These are phyloP conservation scores for Coprinopsis strossmayeri DNA, from an alignment of 768 basidiomycete species.

Conservation along the genomic window DNA sequence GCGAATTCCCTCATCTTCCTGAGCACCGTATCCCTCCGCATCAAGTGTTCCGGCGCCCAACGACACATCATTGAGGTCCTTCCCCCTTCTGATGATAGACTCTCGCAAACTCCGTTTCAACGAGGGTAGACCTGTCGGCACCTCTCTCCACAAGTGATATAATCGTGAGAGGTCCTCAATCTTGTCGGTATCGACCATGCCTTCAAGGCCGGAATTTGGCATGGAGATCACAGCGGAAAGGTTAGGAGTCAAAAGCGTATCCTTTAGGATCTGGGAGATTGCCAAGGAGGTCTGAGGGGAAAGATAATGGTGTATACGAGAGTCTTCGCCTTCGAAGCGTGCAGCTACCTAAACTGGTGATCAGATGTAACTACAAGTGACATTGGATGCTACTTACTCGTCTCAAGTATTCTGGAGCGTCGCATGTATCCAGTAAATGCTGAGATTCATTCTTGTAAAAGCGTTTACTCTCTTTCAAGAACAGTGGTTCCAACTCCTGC, in stretches of 20 bases:
- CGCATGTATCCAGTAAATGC: constrained; percentile 62
- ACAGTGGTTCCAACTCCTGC: constrained; percentile 73
- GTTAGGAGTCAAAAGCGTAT: constrained; percentile 72
- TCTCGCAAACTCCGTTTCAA: constrained; percentile 65
- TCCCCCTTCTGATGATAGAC: constrained; percentile 68
- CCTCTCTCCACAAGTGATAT: constrained; percentile 66
- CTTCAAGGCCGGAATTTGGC: constrained; percentile 78
- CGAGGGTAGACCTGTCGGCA: constrained; percentile 57
- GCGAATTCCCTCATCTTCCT: constrained; percentile 28
- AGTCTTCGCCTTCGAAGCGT: constrained; percentile 77
- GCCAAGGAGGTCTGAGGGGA: constrained; percentile 64
- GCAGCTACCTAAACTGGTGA: constrained; percentile 56
- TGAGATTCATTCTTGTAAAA: constrained; percentile 80
- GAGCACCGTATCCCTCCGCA: constrained; percentile 23
- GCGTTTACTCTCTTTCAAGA: constrained; percentile 67
- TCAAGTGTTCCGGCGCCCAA: constrained; percentile 24
- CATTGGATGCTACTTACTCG: constrained; percentile 43
- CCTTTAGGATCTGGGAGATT: constrained; percentile 70
- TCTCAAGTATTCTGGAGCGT: constrained; percentile 76
- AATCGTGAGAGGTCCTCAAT: constrained; percentile 71
- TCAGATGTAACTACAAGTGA: not conserved
- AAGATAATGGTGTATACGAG: constrained; percentile 81
- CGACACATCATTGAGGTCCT: constrained; percentile 69
- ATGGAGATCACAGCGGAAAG: constrained; percentile 68
- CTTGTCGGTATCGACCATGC: constrained; percentile 81